Base-by-base conservation (phyloP, 176 grass and related monocot genomes). In the Hsuehochloa calcarea region DNA sequence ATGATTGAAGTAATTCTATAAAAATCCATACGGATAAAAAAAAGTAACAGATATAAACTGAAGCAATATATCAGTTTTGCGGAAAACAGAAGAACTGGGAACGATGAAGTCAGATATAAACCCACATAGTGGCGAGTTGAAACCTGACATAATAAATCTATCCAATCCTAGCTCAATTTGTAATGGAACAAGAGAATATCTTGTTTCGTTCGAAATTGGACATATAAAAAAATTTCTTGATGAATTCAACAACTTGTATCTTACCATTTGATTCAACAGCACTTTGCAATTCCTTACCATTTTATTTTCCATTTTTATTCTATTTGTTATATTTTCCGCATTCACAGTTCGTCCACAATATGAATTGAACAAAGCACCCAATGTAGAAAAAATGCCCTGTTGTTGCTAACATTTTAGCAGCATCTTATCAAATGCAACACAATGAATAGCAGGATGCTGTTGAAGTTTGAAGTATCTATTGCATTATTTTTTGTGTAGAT, bases 331-430 rank as follows among this genome's bases (percentile, higher is more conserved):
- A 52, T 54, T 38, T 68, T 50, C 12, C 68, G 64, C 39, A 74
- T 37, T 35, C 51, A 56, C 17, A 61, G 29, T 62, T 6, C 22
- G 1, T 83, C 69, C 40, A 83, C 25, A 73, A 83, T 61, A 73
- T 35, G 26, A 31, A 72, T 70, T 69, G 34, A 68, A 70, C 4
- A 56, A 81, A 81, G 49, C 78, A 80, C 45, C 20, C 31, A 80
- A 64, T 34, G 7, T 56, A 67, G 6, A 8, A n/a, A 65, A 64
- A 47, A 52, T 16, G 29, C 38, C 27, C 26, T 80, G 58, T 50
- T 10, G 43, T 50, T 68, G 29, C 45, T 15, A 66, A 52, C 41
- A 40, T 62, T 81, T 69, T 69, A 8, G 8, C 16, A 82, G 25
- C 38, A 82, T 45, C 17, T 59, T 45, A 70, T 70, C 15, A 59